A percentile compares a stretch with the other conserved stretches of the same genome.
Conservation (phyloP, 2,329 filamentous ascomycete species). For the Aspergillus sclerotialis region DNA sequence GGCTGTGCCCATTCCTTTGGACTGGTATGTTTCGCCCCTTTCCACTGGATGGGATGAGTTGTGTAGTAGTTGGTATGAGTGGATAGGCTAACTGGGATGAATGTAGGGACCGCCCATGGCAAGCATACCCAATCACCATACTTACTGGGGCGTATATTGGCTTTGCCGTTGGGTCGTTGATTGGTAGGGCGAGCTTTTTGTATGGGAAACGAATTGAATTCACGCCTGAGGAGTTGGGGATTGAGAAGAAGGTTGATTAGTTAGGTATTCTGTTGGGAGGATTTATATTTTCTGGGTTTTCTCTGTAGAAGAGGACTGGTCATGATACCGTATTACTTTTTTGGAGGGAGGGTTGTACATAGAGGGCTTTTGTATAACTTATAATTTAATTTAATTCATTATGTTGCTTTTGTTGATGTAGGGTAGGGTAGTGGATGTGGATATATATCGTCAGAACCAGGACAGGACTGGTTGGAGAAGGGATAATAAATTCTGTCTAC, state of each 20-base stretch:
- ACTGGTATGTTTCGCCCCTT: slow-evolving; percentile 55
- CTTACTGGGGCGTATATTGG: slow-evolving; percentile 75
- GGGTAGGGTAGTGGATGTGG: no score
- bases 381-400: no score
- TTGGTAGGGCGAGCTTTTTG: slow-evolving; percentile 22
- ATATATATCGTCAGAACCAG: no score
- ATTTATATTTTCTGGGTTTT: not conserved
- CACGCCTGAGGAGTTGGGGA: slow-evolving; percentile 12
- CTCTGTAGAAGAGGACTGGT: not conserved
- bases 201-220: slow-evolving; percentile 32
- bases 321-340: no score
- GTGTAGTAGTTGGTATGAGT: slow-evolving; percentile 2
- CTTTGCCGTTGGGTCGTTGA: slow-evolving; percentile 55
- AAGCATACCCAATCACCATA: slow-evolving; percentile 94
- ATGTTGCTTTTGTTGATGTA: no score
- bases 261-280: not conserved
- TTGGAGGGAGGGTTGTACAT: no score
- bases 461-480: no score
- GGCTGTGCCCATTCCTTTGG: slow-evolving; percentile 87
- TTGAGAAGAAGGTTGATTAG: slow-evolving; percentile 1
- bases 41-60: not conserved
- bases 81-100: not conserved
- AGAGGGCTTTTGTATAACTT: not conserved
- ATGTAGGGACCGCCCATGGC: slow-evolving; percentile 86
- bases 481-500: no score